Evolutionary conservation across 2,329 filamentous ascomycete species (phyloP).

Genomic region (Alternaria panax): DNA sequence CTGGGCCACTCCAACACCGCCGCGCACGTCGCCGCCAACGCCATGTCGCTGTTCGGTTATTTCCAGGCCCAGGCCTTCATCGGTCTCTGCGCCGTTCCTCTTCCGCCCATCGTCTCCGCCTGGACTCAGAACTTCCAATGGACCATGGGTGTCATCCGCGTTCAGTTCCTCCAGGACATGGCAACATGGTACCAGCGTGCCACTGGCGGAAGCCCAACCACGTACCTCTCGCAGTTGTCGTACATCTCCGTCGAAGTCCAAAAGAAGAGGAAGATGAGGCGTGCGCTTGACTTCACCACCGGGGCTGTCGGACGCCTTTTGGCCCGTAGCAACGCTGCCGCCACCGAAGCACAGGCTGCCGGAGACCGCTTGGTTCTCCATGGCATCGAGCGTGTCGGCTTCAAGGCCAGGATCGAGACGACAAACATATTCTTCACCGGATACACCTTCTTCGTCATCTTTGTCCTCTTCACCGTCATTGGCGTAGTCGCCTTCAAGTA

Average conservation of each 20-base stretch:
- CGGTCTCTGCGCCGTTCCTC: constrained; percentile 79
- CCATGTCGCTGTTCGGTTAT: constrained; percentile 90
- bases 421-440: constrained; percentile 96
- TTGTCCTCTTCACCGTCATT: constrained; percentile 77
- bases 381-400: constrained; percentile 89
- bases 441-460: constrained; percentile 85
- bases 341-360: constrained; percentile 43
- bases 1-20: constrained; percentile 93
- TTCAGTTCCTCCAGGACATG: constrained; percentile 86
- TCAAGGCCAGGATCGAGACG: constrained; percentile 81
- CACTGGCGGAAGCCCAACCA: constrained; percentile 85
- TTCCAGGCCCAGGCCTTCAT: constrained; percentile 95
- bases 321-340: constrained; percentile 57
- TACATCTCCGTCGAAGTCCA: constrained; percentile 84
- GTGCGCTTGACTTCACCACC: constrained; percentile 35
- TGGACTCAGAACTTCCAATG: constrained; percentile 99
- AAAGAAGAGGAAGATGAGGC: constrained; percentile 69
- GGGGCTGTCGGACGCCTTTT: constrained; percentile 44
- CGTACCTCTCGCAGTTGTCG: constrained; percentile 75
- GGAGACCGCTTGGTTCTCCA: constrained; percentile 63
- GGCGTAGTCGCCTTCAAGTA: constrained; percentile 82
- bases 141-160: constrained; percentile 93
- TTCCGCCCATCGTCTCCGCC: constrained; percentile 86
- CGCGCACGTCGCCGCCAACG: constrained; percentile 91
- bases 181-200: constrained; percentile 96